phyloP scores from a whole-genome alignment of 495 filamentous ascomycete species.

The Cryomyces antarcticus region DNA sequence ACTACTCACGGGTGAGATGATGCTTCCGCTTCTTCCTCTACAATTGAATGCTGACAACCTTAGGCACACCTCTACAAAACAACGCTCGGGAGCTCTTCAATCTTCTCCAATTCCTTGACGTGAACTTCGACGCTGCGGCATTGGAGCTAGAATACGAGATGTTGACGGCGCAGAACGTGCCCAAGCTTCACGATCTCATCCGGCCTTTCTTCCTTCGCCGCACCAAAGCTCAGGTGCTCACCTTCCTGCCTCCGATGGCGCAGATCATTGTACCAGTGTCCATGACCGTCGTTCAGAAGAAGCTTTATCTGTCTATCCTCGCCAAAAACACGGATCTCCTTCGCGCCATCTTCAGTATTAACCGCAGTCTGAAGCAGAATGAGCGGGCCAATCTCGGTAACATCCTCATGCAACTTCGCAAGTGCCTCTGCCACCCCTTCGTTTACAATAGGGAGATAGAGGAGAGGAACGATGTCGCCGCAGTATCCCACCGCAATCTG shows the following conservation, averaged over 20 bases:
- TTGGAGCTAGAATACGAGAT: constrained; percentile 58
- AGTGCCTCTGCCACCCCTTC: constrained; percentile 89
- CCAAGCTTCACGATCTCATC: constrained; percentile 63
- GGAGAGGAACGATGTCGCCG: constrained; percentile 37
- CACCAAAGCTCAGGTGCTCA: constrained; percentile 77
- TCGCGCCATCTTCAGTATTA: constrained; percentile 54
- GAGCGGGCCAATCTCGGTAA: constrained; percentile 74
- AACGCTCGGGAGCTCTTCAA: constrained; percentile 90
- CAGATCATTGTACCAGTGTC: constrained; percentile 88
- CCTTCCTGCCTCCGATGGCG: constrained; percentile 75
- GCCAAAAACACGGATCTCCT: constrained; percentile 78
- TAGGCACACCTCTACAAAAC: constrained; percentile 76
- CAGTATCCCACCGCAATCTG: constrained; percentile 49
- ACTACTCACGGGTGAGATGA: constrained; percentile 44
- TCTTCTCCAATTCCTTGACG: constrained; percentile 78
- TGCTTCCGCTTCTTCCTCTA: neutral
- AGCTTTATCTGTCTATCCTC: constrained; percentile 83
- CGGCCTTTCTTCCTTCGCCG: constrained; percentile 64
- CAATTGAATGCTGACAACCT: neutral
- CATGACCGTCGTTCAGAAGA: constrained; percentile 84
- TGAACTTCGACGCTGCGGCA: constrained; percentile 39
- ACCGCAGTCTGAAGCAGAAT: constrained; percentile 31
- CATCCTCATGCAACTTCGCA: constrained; percentile 86
- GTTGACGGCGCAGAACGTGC: constrained; percentile 60
- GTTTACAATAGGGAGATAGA: constrained; percentile 80